Evolutionary conservation across 768 basidiomycete genomes (phyloP).

Genomic region (Ramaria sp.): DNA sequence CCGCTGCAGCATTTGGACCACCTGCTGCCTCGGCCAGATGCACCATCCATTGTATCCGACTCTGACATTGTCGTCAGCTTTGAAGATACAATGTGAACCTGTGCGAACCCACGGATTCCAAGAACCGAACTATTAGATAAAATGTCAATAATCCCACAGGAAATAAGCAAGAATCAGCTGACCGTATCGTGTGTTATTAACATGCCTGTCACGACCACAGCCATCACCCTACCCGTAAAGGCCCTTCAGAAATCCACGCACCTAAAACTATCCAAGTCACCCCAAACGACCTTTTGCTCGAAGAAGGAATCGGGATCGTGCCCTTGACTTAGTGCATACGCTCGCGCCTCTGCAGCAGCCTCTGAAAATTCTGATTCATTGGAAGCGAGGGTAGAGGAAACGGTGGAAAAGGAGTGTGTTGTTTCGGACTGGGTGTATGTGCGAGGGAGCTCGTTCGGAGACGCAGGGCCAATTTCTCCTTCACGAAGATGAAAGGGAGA

Average conservation of each 20-base stretch:
- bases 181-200: conserved; percentile 72
- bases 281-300: conserved; percentile 73
- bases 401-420: neutral
- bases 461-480: conserved; percentile 47
- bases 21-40: conserved; percentile 49
- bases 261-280: conserved; percentile 73
- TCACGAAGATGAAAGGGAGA: conserved; percentile 59
- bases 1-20: conserved; percentile 41
- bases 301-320: conserved; percentile 57
- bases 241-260: conserved; percentile 24
- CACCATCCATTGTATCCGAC: conserved; percentile 59
- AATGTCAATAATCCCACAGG: neutral
- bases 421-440: neutral
- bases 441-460: conserved; percentile 36
- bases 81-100: neutral
- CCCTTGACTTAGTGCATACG: conserved; percentile 35
- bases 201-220: conserved; percentile 39
- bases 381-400: neutral
- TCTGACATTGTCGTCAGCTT: conserved; percentile 24
- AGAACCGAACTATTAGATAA: conserved; percentile 41
- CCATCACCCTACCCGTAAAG: neutral
- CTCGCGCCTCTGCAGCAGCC: conserved; percentile 28
- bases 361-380: conserved; percentile 1
- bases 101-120: conserved; percentile 47
- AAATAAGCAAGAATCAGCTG: conserved; percentile 14